Conservation (phyloP, 257 asterid species). For the Solanum infundibuliforme region DNA sequence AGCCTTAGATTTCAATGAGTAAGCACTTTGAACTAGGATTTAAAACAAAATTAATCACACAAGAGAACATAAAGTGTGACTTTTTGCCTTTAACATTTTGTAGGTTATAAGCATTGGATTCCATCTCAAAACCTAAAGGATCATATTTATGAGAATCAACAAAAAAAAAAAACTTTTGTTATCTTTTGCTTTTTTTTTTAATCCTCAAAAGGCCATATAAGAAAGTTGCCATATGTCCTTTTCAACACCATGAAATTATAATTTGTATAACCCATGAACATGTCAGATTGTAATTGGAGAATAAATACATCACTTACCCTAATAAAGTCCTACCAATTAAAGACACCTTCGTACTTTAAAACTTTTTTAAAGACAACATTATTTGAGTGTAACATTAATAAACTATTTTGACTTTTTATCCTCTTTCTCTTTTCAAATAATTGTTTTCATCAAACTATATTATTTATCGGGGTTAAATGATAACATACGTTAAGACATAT, state of each 20-base stretch:
- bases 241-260: background rate
- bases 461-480: background rate
- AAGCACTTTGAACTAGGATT: background rate
- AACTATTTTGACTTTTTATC: background rate
- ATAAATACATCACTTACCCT: background rate
- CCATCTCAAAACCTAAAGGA: background rate
- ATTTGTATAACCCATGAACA: background rate
- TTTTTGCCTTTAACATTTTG: background rate
- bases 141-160: background rate
- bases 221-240: background rate
- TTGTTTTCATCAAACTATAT: background rate
- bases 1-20: background rate
- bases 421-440: background rate
- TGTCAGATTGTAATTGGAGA: background rate
- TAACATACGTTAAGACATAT: background rate
- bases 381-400: no score
- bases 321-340: background rate
- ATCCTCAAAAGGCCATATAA: background rate
- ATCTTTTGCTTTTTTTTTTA: background rate
- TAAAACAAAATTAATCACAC: background rate
- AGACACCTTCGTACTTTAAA: background rate
- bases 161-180: background rate
- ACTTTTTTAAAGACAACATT: background rate
- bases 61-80: background rate
- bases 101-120: constrained; percentile 13